These are phyloP conservation scores for Arctium minus DNA, from an alignment of 129 eudicot species.

Conservation along the genomic window DNA sequence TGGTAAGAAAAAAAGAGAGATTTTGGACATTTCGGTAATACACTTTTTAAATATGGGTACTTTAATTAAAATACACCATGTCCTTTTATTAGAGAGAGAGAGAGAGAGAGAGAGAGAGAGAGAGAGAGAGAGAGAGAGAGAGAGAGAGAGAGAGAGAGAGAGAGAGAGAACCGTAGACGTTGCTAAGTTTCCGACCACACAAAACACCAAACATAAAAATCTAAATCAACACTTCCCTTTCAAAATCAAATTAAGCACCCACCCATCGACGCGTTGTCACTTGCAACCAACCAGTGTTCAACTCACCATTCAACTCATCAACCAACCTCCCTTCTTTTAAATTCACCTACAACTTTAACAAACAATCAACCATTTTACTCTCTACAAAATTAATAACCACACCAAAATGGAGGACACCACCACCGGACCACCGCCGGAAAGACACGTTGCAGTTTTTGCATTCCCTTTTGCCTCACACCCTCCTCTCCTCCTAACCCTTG, in stretches of 20 bases:
- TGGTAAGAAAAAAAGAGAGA: too few relatives aligned
- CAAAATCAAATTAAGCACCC: neutral
- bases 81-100: too few relatives aligned
- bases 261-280: neutral
- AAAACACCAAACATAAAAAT: too few relatives aligned
- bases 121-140: too few relatives aligned
- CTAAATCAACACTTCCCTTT: neutral
- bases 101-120: too few relatives aligned
- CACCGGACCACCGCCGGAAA: neutral
- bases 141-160: too few relatives aligned
- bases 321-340: neutral
- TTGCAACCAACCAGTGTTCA: neutral
- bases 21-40: too few relatives aligned
- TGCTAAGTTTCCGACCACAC: too few relatives aligned
- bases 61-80: too few relatives aligned
- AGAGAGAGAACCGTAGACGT: too few relatives aligned
- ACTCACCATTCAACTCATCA: neutral
- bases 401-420: slow-evolving; percentile 17
- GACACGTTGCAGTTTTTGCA: slow-evolving; percentile 51
- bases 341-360: neutral
- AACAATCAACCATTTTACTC: neutral
- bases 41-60: too few relatives aligned
- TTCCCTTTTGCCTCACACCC: slow-evolving; percentile 73
- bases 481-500: slow-evolving; percentile 40
- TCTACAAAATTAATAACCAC: neutral